Evolutionary conservation across 495 filamentous ascomycete genomes (phyloP).

Genomic region (Penicillium pulvis): DNA sequence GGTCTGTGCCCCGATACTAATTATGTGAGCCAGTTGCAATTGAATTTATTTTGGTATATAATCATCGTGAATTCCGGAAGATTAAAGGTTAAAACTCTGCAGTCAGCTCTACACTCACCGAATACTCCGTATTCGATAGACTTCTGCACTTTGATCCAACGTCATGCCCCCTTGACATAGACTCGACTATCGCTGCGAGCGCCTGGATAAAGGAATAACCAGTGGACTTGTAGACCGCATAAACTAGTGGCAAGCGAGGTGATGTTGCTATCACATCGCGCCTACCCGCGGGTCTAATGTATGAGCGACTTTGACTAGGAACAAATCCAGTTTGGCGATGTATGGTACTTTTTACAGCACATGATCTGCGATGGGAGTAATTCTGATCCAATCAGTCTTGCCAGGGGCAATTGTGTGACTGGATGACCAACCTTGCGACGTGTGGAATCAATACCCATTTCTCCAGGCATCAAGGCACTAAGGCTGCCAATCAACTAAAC

Average conservation of each 20-base stretch:
- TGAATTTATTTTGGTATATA: constrained; percentile 2
- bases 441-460: neutral
- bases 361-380: neutral
- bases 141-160: neutral
- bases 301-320: neutral
- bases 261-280: neutral
- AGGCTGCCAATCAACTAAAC: too few species aligned
- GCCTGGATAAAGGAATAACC: constrained; percentile 1
- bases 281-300: constrained; percentile 1
- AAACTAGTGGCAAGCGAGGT: constrained; percentile 6
- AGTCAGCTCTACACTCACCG: neutral
- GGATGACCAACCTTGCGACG: neutral
- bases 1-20: neutral
- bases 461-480: neutral
- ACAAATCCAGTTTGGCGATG: neutral
- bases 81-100: neutral
- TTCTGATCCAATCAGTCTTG: neutral
- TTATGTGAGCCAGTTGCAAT: neutral
- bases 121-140: too few species aligned
- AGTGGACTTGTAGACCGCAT: neutral
- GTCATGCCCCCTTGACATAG: too few species aligned
- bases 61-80: neutral
- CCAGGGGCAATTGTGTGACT: neutral
- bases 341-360: neutral
- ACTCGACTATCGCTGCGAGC: neutral